Evolutionary conservation across 2,329 filamentous ascomycete species (phyloP).

Genomic region (Fusarium pseudograminearum): DNA sequence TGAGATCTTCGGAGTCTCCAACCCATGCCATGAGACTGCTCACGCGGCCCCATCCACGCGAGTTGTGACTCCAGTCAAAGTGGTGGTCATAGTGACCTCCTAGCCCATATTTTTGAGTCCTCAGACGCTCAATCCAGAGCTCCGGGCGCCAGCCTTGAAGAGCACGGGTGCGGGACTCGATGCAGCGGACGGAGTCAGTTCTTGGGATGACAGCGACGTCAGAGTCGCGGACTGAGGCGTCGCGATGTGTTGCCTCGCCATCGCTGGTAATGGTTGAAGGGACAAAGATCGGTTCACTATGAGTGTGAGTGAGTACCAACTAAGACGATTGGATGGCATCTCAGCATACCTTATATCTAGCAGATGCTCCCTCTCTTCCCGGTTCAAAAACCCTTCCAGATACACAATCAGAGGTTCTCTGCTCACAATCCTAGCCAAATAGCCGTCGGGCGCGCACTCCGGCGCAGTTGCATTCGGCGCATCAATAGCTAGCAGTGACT

Average conservation of each 20-base stretch:
- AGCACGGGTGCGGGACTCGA: slow-evolving; percentile 60
- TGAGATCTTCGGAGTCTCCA: slow-evolving; percentile 52
- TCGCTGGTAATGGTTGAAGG: slow-evolving; percentile 64
- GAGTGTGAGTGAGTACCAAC: slow-evolving; percentile 2
- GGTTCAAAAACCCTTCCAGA: slow-evolving; percentile 63
- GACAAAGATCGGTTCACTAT: slow-evolving; percentile 61
- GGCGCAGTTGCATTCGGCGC: slow-evolving; percentile 51
- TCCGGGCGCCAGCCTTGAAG: slow-evolving; percentile 67
- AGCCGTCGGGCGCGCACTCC: slow-evolving; percentile 57
- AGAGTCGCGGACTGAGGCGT: slow-evolving; percentile 63
- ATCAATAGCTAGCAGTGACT: slow-evolving; percentile 64
- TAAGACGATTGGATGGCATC: background rate
- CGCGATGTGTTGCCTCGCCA: slow-evolving; percentile 56
- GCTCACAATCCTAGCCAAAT: slow-evolving; percentile 61
- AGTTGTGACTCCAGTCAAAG: slow-evolving; percentile 64
- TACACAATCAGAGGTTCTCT: slow-evolving; percentile 66
- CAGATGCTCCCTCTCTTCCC: slow-evolving; percentile 60
- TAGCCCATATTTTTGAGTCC: slow-evolving; percentile 62
- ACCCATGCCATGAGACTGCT: slow-evolving; percentile 69
- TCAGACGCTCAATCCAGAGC: slow-evolving; percentile 64
- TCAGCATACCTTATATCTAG: slow-evolving; percentile 62
- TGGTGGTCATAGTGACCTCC: slow-evolving; percentile 66
- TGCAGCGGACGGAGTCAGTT: slow-evolving; percentile 57
- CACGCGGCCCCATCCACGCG: slow-evolving; percentile 61
- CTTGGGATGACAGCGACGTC: slow-evolving; percentile 65